These are phyloP conservation scores for Adiantum capillusveneris DNA, from an alignment of 75 land plant species.

Conservation along the genomic window DNA sequence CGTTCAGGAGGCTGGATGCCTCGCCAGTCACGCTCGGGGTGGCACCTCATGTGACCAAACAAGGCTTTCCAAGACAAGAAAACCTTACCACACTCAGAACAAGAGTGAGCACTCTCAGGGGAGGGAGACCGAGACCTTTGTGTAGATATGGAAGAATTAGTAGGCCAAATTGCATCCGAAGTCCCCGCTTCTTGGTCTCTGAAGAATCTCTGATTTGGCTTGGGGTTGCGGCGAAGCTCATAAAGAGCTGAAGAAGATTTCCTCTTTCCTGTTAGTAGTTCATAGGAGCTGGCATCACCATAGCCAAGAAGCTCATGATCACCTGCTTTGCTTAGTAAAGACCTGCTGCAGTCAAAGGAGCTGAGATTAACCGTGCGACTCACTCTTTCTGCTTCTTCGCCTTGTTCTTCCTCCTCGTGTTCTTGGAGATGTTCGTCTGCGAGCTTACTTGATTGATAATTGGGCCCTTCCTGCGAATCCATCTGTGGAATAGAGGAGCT, in stretches of 20 bases:
- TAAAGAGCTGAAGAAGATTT: conserved; percentile 9
- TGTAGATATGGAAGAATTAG: background rate
- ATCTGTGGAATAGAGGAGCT: too few relatives aligned
- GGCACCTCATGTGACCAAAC: conserved; percentile 75
- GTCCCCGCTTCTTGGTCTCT: background rate
- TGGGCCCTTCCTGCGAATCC: too few relatives aligned
- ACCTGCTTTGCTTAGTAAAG: too few relatives aligned
- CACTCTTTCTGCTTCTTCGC: too few relatives aligned
- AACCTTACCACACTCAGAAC: conserved; percentile 56
- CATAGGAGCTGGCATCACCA: background rate
- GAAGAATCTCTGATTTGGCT: conserved; percentile 28
- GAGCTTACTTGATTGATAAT: too few relatives aligned
- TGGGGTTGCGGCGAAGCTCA: conserved; percentile 31
- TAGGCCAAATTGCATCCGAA: background rate
- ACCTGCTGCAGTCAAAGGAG: too few relatives aligned
- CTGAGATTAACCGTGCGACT: too few relatives aligned
- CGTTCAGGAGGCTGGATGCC: conserved; percentile 30
- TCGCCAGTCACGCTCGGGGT: conserved; percentile 69
- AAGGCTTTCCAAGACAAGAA: conserved; percentile 65
- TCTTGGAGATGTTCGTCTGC: too few relatives aligned
- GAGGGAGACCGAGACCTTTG: background rate
- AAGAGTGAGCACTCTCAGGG: conserved; percentile 3
- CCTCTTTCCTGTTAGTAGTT: too few relatives aligned
- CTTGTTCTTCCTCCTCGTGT: too few relatives aligned
- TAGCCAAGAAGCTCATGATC: too few relatives aligned